These are phyloP conservation scores for Verticillium longisporum DNA, from an alignment of 2,329 filamentous ascomycete genomes.

Conservation along the genomic window DNA sequence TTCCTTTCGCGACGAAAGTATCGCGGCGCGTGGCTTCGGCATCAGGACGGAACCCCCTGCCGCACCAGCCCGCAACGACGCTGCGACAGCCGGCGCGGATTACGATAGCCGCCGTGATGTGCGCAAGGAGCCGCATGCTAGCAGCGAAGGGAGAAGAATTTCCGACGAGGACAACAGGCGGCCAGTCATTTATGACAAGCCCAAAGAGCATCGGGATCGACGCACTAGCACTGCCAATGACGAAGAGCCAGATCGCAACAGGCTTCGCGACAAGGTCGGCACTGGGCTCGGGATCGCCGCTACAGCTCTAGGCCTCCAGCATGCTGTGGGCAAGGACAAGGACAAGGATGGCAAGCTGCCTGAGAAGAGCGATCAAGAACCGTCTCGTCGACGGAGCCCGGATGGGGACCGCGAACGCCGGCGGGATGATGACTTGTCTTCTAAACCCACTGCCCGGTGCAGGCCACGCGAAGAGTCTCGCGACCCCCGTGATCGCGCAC, in stretches of 20 bases:
- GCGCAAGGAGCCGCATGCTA: conserved; percentile 21
- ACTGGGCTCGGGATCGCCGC: conserved; percentile 42
- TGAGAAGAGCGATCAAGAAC: conserved; percentile 14
- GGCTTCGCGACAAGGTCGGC: conserved; percentile 40
- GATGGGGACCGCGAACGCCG: conserved; percentile 13
- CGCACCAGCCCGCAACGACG: conserved; percentile 14
- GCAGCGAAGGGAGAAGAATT: conserved; percentile 9
- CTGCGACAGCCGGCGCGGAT: conserved; percentile 20
- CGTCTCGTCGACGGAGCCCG: conserved; percentile 8
- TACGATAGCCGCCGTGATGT: conserved; percentile 36
- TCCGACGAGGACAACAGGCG: conserved; percentile 10
- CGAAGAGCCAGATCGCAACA: conserved; percentile 33
- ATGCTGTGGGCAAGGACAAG: conserved; percentile 26
- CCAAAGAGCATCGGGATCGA: conserved; percentile 12
- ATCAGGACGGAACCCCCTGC: conserved; percentile 29
- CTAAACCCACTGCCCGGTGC: conserved; percentile 21
- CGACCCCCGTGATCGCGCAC: conserved; percentile 9
- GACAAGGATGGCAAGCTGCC: conserved; percentile 28
- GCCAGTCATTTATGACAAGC: background rate
- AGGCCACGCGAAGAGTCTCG: conserved; percentile 18
- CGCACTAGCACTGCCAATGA: conserved; percentile 20
- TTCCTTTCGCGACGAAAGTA: conserved; percentile 38
- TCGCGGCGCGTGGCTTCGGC: conserved; percentile 43
- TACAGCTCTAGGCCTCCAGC: conserved; percentile 36
- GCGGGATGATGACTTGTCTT: conserved; percentile 15